Base-by-base conservation (phyloP, 2,329 filamentous ascomycete genomes). In the Exophiala mesophila region DNA sequence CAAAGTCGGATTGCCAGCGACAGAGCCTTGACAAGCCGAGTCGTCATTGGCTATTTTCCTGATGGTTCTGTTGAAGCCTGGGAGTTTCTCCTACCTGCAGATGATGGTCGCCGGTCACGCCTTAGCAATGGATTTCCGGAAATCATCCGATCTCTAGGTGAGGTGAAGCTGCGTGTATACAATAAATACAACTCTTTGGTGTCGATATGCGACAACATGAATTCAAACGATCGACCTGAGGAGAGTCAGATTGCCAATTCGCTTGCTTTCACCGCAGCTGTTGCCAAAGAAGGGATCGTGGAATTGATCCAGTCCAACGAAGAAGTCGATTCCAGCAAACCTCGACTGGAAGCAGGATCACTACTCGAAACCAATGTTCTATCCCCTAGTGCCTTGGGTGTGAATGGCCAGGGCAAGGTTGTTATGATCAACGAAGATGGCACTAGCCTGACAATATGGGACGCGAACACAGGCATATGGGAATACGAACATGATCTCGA, bases 381-480 rank as follows among this genome's bases (percentile, higher is more conserved):
- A 23, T 21, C 35, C 6, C 48, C 48, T 6, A 40, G 24, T 31
- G 36, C 36, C 10, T 43, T 51, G 24, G 44, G 48, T 30, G 48
- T 45, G 12, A 51, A 39, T 35, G 48, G 48, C 17, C 23, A 44
- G 57, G 83, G 89, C 50, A 95, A 94, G 62, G 85, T 86, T 17
- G 88, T 88, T 3, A 66, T 96, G 15, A 86, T 94, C 23, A 84
- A 94, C 59, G 72, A 77, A 3, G 71, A 75, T 10, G 79, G 82
- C 49, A 88, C 83, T 0, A 78, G 81, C 29, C 67, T 96, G 36
- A 94, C 86, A 0, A 94, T 96, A 36, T 96, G 89, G 90, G 89
- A 95, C 58, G 85, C 87, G 8, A 79, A 83, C 49, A 85, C 83
- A 41, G 82, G 82, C 2, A 82, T 88, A 49, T 73, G 95, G 4